Evolutionary conservation across 495 filamentous ascomycete species (phyloP).

Genomic region (Annulohypoxylon moriforme): DNA sequence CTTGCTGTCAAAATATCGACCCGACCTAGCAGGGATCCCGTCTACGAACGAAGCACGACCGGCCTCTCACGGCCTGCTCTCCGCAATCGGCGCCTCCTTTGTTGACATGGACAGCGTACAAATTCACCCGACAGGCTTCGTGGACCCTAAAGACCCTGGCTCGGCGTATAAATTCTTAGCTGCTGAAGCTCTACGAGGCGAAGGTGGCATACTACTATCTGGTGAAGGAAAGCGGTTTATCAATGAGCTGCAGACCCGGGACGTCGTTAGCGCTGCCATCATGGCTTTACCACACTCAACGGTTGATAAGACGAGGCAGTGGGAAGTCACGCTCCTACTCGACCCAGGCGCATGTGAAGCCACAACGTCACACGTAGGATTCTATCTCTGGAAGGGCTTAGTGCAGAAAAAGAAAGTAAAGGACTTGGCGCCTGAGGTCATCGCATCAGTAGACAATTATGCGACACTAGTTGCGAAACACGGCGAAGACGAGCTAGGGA

Average conservation of each 20-base stretch:
- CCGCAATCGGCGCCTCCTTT: constrained; percentile 59
- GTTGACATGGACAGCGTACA: constrained; percentile 70
- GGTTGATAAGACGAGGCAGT: constrained; percentile 52
- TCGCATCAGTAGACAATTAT: constrained; percentile 60
- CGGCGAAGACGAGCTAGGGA: constrained; percentile 54
- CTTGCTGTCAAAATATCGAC: constrained; percentile 63
- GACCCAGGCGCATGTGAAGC: constrained; percentile 66
- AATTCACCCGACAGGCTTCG: constrained; percentile 76
- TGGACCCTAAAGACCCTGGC: constrained; percentile 66
- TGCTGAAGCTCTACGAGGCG: constrained; percentile 68
- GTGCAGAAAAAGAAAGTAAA: constrained; percentile 62
- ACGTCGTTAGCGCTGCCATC: constrained; percentile 62
- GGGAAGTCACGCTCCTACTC: constrained; percentile 65
- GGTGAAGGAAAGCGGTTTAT: constrained; percentile 60
- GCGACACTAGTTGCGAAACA: constrained; percentile 49
- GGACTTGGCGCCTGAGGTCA: constrained; percentile 57
- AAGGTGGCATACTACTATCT: constrained; percentile 66
- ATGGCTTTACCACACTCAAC: constrained; percentile 50
- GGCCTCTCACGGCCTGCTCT: constrained; percentile 61
- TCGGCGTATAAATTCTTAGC: constrained; percentile 67
- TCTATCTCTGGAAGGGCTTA: constrained; percentile 69
- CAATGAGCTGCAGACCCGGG: constrained; percentile 68
- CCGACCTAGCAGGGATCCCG: constrained; percentile 65
- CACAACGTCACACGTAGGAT: constrained; percentile 64
- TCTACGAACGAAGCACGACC: constrained; percentile 69